A percentile compares a stretch with the other conserved stretches of the same genome.
phyloP scores from a whole-genome alignment of 371 early-diverging fungal genomes.

The Entomophthora muscae region DNA sequence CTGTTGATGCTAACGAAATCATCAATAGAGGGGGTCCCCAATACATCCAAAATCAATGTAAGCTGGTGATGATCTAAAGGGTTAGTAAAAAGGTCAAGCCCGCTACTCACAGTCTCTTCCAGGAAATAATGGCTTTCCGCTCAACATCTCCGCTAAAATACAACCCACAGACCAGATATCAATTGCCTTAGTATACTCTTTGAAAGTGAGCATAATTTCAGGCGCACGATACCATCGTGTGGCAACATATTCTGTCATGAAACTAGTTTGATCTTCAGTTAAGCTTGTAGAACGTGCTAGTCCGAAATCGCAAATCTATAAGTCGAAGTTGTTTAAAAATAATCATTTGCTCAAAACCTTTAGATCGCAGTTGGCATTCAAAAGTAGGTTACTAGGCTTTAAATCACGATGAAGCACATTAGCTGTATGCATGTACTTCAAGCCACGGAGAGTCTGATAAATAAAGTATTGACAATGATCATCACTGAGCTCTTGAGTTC shows the following conservation, averaged over 20 bases:
- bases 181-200: conserved; percentile 87
- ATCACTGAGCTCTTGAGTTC: conserved; percentile 92
- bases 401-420: conserved; percentile 95
- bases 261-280: conserved; percentile 64
- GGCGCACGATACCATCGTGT: conserved; percentile 98
- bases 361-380: conserved; percentile 95
- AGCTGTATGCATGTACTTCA: conserved; percentile 96
- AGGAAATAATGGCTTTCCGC: conserved; percentile 76
- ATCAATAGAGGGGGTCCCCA: conserved; percentile 93
- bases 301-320: conserved; percentile 83
- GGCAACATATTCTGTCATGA: conserved; percentile 95
- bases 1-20: conserved; percentile 66
- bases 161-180: conserved; percentile 98
- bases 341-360: conserved; percentile 28
- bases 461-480: conserved; percentile 97
- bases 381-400: conserved; percentile 89
- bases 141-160: conserved; percentile 89
- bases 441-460: conserved; percentile 88
- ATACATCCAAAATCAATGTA: conserved; percentile 86
- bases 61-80: conserved; percentile 78
- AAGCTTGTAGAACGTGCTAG: conserved; percentile 82
- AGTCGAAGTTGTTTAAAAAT: not conserved
- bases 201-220: conserved; percentile 92
- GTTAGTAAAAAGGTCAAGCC: conserved; percentile 22
- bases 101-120: conserved; percentile 57